Conservation (phyloP, 164 flowering plant genomes). For the Annona squamosa region DNA sequence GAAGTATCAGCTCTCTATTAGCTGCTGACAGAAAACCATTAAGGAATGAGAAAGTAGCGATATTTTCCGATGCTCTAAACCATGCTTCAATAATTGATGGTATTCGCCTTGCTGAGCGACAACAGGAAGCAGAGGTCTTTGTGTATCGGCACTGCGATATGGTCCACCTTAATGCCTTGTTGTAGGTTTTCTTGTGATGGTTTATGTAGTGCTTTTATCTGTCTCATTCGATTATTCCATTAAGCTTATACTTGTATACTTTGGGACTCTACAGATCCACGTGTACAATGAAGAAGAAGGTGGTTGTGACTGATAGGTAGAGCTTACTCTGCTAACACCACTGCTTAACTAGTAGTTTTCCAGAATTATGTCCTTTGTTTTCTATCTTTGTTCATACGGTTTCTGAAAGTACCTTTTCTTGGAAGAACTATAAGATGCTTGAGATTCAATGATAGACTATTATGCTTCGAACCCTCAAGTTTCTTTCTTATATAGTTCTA, state of each 20-base stretch:
- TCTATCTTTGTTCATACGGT: background rate
- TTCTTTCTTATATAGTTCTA: background rate
- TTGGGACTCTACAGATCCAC: slow-evolving; percentile 45
- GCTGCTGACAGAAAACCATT: slow-evolving; percentile 37
- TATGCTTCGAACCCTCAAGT: background rate
- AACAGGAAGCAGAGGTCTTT: slow-evolving; percentile 41
- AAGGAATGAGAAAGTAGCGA: slow-evolving; percentile 56
- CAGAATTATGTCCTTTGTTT: background rate
- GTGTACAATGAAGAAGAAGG: slow-evolving; percentile 67
- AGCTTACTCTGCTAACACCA: slow-evolving; percentile 9
- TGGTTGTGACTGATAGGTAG: slow-evolving; percentile 89
- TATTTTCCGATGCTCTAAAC: slow-evolving; percentile 88
- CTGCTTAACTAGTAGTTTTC: background rate
- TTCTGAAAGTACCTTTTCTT: background rate
- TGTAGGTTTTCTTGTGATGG: slow-evolving; percentile 43
- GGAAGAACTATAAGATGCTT: background rate
- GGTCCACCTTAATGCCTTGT: slow-evolving; percentile 58
- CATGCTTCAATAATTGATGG: slow-evolving; percentile 98
- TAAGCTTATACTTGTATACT: slow-evolving; percentile 3
- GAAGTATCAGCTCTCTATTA: slow-evolving; percentile 58
- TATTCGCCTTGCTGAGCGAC: slow-evolving; percentile 83
- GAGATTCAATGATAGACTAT: background rate
- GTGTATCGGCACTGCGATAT: slow-evolving; percentile 84
- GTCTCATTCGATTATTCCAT: background rate
- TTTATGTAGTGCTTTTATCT: background rate